These are phyloP conservation scores for Monilinia polystroma DNA, from an alignment of 2,329 filamentous ascomycete genomes.

Conservation along the genomic window DNA sequence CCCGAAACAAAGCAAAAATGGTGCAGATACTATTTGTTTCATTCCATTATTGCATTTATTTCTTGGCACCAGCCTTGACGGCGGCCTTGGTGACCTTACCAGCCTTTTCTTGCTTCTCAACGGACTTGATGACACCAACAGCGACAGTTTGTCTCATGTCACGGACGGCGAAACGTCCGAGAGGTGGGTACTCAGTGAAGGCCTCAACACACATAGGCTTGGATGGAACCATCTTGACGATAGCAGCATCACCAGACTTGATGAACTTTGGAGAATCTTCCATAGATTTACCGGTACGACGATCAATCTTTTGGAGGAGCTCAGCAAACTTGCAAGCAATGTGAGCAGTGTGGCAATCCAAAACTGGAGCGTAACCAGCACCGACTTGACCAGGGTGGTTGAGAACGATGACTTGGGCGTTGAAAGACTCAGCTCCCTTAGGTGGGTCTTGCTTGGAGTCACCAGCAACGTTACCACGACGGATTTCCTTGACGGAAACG, in stretches of 20 bases:
- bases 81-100: conserved; percentile 41
- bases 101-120: not conserved
- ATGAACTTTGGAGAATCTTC: conserved; percentile 97
- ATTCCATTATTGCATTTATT: conserved; percentile 35
- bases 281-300: conserved; percentile 97
- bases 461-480: conserved; percentile 99
- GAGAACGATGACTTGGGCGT: conserved; percentile 99
- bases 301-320: conserved; percentile 99
- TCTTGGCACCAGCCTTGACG: conserved; percentile 44
- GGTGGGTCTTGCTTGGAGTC: conserved; percentile 99
- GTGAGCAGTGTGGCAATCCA: conserved; percentile 99
- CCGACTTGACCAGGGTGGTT: conserved; percentile 99
- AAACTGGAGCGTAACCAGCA: conserved; percentile 97
- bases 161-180: conserved; percentile 95
- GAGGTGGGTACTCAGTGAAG: conserved; percentile 99
- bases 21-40: conserved; percentile 9
- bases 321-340: conserved; percentile 99
- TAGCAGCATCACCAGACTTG: conserved; percentile 99
- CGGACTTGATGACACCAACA: not conserved
- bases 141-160: conserved; percentile 6
- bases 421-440: conserved; percentile 86
- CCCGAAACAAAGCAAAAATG: conserved; percentile 6
- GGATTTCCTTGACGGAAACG: conserved; percentile 99
- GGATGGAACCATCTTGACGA: conserved; percentile 99
- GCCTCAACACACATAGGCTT: conserved; percentile 99